phyloP scores from a whole-genome alignment of 768 basidiomycete species.

The Cystofilobasidium macerans region DNA sequence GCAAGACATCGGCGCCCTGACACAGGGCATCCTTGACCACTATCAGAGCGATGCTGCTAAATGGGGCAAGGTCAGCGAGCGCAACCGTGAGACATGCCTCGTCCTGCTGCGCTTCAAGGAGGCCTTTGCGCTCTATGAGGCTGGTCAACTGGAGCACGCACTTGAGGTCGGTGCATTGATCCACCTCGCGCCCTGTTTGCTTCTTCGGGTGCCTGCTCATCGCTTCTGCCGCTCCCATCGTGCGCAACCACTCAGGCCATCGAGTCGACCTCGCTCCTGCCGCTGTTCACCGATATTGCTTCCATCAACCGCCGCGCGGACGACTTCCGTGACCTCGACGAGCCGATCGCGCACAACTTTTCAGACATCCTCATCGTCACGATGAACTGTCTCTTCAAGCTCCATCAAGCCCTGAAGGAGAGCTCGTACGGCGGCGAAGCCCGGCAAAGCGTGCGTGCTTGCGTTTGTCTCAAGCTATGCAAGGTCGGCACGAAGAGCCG shows the following conservation, averaged over 20 bases:
- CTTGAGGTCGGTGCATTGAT: constrained; percentile 54
- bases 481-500: too few relatives aligned
- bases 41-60: constrained; percentile 52
- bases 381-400: constrained; percentile 79
- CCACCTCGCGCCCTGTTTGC: neutral
- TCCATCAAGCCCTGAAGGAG: constrained; percentile 65
- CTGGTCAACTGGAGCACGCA: constrained; percentile 60
- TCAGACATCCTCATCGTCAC: constrained; percentile 76
- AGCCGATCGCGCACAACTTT: constrained; percentile 72
- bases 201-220: neutral
- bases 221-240: neutral
- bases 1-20: constrained; percentile 30
- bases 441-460: constrained; percentile 56
- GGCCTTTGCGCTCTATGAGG: constrained; percentile 63
- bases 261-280: constrained; percentile 76
- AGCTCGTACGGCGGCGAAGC: constrained; percentile 62
- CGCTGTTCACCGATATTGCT: constrained; percentile 70
- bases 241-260: constrained; percentile 50
- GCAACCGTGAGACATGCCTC: constrained; percentile 46
- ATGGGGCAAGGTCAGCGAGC: constrained; percentile 55
- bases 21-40: constrained; percentile 57
- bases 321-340: constrained; percentile 78
- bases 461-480: too few relatives aligned
- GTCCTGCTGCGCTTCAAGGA: constrained; percentile 68
- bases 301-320: constrained; percentile 77